Conservation (phyloP, 495 filamentous ascomycete species). For the Aspergillus coremiiformis region DNA sequence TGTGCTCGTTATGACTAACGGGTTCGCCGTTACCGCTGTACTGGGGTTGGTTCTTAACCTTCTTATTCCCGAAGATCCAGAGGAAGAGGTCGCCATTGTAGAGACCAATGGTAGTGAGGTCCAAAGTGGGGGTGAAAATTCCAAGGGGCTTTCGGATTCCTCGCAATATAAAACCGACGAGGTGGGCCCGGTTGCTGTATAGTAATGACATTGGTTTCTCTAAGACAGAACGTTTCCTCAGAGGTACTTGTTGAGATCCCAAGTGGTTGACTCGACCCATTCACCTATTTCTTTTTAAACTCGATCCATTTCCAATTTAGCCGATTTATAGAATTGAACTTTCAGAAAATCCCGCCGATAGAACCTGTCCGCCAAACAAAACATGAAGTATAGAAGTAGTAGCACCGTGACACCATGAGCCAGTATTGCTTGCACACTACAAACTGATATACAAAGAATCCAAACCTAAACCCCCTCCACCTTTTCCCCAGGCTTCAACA, state of each 20-base stretch:
- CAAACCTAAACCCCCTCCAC: slow-evolving; percentile 28
- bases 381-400: too few species aligned
- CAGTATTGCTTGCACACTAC: too few species aligned
- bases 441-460: neutral
- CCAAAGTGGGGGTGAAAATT: neutral
- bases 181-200: neutral
- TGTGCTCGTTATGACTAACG: slow-evolving; percentile 69
- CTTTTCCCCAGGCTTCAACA: slow-evolving; percentile 35
- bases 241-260: neutral
- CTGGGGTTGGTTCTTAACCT: slow-evolving; percentile 68
- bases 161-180: neutral
- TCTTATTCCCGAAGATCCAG: slow-evolving; percentile 62
- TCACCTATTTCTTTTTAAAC: neutral
- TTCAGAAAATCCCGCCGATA: too few species aligned
- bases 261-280: neutral
- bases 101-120: slow-evolving; percentile 15
- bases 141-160: neutral
- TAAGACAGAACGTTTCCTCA: neutral
- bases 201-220: neutral
- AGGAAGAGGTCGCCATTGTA: slow-evolving; percentile 42
- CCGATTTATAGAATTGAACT: neutral
- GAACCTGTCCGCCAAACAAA: too few species aligned
- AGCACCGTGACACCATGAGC: too few species aligned
- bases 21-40: slow-evolving; percentile 57
- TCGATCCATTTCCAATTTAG: neutral